Conservation (phyloP, 140 eudicot species). For the Ambrosia hybrid region DNA sequence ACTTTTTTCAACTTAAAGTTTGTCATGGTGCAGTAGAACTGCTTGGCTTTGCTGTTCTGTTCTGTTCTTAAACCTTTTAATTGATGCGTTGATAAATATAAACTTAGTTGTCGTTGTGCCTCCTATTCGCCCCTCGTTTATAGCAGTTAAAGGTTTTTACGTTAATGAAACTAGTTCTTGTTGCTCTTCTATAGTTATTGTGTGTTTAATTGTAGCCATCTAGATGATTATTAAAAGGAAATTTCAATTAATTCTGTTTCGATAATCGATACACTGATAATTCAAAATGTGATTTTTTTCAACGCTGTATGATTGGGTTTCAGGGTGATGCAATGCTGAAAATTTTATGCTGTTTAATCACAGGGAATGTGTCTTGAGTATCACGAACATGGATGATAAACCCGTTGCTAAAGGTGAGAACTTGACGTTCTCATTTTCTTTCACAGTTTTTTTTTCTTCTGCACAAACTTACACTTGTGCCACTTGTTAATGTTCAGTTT, state of each 20-base stretch:
- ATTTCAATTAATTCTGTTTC: neutral
- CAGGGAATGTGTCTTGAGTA: constrained; percentile 34
- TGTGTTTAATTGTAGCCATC: constrained; percentile 5
- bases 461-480: neutral
- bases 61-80: neutral
- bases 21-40: neutral
- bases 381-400: constrained; percentile 47
- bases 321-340: constrained; percentile 8
- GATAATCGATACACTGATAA: neutral
- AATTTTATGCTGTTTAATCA: constrained; percentile 22
- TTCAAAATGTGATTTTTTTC: neutral
- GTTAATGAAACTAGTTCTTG: neutral
- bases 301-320: constrained; percentile 4
- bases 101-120: neutral
- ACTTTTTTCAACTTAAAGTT: too few relatives aligned
- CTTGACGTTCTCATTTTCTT: neutral
- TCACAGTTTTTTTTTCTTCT: neutral
- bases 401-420: constrained; percentile 42
- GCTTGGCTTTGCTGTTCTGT: neutral
- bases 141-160: neutral
- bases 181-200: neutral
- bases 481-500: neutral
- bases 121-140: too few relatives aligned
- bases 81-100: neutral
- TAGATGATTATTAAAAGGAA: constrained; percentile 1